These are phyloP conservation scores for Fennellomyces sp. DNA, from an alignment of 371 early-diverging fungal species.

Conservation along the genomic window DNA sequence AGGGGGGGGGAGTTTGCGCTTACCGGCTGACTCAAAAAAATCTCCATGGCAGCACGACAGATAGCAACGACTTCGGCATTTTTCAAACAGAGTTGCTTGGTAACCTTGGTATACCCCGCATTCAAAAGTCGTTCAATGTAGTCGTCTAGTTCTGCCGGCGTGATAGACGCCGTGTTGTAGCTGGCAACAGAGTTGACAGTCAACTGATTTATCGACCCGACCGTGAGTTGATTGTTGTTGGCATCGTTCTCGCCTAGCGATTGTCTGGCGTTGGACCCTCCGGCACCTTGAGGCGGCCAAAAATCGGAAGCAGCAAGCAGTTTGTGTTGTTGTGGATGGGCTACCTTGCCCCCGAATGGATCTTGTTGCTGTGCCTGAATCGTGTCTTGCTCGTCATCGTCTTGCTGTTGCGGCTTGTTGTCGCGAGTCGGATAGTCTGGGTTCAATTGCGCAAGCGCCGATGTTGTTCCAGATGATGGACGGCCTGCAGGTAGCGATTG, in stretches of 20 bases:
- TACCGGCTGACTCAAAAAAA: constrained; percentile 91
- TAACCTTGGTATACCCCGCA: constrained; percentile 77
- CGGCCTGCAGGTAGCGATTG: constrained; percentile 15
- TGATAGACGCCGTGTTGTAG: constrained; percentile 26
- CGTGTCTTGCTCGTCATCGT: constrained; percentile 25
- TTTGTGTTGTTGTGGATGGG: constrained; percentile 44
- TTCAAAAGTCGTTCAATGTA: constrained; percentile 83
- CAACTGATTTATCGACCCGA: constrained; percentile 48
- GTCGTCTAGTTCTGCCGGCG: constrained; percentile 77
- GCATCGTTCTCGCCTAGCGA: neutral
- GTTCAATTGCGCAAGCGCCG: constrained; percentile 43
- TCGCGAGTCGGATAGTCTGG: constrained; percentile 44
- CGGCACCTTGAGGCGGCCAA: constrained; percentile 33
- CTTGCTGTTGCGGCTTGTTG: constrained; percentile 2
- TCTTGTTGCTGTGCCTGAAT: constrained; percentile 17
- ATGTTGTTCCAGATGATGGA: neutral
- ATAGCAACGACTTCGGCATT: constrained; percentile 88
- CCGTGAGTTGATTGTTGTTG: constrained; percentile 45
- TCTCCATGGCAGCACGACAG: constrained; percentile 87
- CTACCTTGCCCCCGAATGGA: constrained; percentile 39
- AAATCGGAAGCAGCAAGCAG: constrained; percentile 40
- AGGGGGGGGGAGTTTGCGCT: constrained; percentile 6
- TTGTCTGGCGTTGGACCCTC: neutral
- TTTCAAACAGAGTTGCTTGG: constrained; percentile 75
- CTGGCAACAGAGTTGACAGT: constrained; percentile 46